These are phyloP conservation scores for Podospora didyma DNA, from an alignment of 495 filamentous ascomycete genomes.

Conservation along the genomic window DNA sequence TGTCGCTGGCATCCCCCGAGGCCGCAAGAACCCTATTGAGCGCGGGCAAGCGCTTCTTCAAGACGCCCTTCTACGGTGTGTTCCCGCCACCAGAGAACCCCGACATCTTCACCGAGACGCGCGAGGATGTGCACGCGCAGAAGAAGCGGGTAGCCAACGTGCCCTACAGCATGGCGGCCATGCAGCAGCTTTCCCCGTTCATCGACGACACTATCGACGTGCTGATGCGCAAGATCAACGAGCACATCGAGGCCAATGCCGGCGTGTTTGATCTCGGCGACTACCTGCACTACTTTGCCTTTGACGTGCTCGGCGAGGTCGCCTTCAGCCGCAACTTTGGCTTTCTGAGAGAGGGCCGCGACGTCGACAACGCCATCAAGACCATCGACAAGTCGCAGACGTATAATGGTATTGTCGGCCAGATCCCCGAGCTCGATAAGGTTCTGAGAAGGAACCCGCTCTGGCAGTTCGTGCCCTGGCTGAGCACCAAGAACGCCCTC, in stretches of 20 bases:
- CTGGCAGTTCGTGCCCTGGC: conserved; percentile 43
- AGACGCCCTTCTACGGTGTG: conserved; percentile 52
- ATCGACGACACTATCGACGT: conserved; percentile 46
- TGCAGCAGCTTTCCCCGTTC: conserved; percentile 45
- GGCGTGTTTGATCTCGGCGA: conserved; percentile 43
- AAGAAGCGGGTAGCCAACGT: conserved; percentile 55
- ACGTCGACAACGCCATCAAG: conserved; percentile 53
- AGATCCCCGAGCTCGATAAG: conserved; percentile 46
- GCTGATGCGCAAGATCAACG: conserved; percentile 37
- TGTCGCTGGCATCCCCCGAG: conserved; percentile 49
- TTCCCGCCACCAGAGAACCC: conserved; percentile 55
- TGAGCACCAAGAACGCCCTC: conserved; percentile 44
- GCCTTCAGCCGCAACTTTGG: conserved; percentile 63
- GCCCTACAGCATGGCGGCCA: conserved; percentile 51
- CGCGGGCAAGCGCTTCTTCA: conserved; percentile 52
- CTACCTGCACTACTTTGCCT: conserved; percentile 53
- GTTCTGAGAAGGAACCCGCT: conserved; percentile 46
- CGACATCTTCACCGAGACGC: conserved; percentile 55
- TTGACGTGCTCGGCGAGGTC: conserved; percentile 58
- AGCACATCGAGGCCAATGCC: conserved; percentile 11
- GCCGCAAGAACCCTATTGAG: conserved; percentile 44
- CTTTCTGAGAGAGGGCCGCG: conserved; percentile 54
- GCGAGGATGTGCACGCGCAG: conserved; percentile 50
- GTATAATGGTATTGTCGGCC: conserved; percentile 52
- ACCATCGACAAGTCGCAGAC: conserved; percentile 50